These are phyloP conservation scores for Ophiostoma quercus DNA, from an alignment of 2,329 filamentous ascomycete species.

Conservation along the genomic window DNA sequence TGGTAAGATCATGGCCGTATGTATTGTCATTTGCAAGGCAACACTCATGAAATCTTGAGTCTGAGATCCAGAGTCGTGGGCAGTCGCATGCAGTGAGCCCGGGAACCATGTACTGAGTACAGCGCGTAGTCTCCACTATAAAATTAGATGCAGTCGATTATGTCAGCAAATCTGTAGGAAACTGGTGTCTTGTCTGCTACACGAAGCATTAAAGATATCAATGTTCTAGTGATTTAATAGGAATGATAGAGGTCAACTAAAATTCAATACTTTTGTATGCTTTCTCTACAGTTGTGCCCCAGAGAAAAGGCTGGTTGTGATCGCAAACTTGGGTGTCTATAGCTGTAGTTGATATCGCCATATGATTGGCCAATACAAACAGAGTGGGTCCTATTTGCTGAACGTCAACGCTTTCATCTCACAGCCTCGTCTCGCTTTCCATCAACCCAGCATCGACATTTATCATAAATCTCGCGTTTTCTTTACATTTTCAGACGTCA, in stretches of 20 bases:
- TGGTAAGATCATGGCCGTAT: background rate
- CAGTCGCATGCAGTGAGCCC: background rate
- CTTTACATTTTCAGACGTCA: background rate
- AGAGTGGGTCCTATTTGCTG: background rate
- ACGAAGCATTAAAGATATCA: background rate
- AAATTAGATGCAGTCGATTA: background rate
- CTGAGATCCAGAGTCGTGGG: background rate
- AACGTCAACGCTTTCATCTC: background rate
- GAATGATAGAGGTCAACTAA: background rate
- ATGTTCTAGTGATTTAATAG: too few relatives aligned
- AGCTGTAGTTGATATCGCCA: background rate
- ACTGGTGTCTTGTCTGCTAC: background rate
- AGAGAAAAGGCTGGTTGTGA: background rate
- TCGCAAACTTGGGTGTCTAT: background rate
- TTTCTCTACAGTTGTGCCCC: background rate
- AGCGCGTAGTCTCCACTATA: background rate
- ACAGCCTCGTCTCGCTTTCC: constrained; percentile 1
- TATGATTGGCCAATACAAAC: background rate
- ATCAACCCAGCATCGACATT: background rate
- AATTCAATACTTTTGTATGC: too few relatives aligned
- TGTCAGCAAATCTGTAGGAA: background rate
- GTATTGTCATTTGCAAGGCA: background rate
- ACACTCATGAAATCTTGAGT: background rate
- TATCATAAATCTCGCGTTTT: background rate
- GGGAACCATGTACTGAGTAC: background rate